phyloP scores from a whole-genome alignment of 768 basidiomycete genomes.

The Sarcomyxa edulis region DNA sequence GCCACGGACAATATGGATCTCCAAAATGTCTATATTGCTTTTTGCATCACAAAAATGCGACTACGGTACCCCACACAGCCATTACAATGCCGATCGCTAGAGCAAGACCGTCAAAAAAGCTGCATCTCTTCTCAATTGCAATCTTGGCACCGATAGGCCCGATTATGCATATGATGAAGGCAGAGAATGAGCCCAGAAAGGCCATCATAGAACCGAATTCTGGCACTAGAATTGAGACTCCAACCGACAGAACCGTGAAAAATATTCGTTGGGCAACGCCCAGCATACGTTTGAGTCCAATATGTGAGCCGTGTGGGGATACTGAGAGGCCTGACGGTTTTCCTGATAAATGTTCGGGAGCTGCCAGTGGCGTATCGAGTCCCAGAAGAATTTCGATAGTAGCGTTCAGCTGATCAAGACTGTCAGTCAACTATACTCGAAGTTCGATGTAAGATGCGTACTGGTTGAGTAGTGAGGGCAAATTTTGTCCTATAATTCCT shows the following conservation, averaged over 20 bases:
- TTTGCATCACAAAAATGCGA: slow-evolving; percentile 41
- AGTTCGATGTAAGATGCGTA: too few relatives aligned
- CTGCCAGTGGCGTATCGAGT: slow-evolving; percentile 39
- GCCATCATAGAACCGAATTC: slow-evolving; percentile 84
- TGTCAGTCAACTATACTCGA: neutral
- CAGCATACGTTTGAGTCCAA: slow-evolving; percentile 33
- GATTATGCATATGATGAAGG: slow-evolving; percentile 70
- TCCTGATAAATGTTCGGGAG: slow-evolving; percentile 36
- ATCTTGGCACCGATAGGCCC: slow-evolving; percentile 74
- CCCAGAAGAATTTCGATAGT: slow-evolving; percentile 78
- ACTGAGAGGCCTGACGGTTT: too few relatives aligned
- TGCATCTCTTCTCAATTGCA: slow-evolving; percentile 44
- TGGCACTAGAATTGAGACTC: slow-evolving; percentile 70
- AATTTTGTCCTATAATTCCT: slow-evolving; percentile 66
- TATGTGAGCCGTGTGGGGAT: slow-evolving; percentile 17
- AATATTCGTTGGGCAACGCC: slow-evolving; percentile 50
- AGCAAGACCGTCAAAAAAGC: slow-evolving; percentile 47
- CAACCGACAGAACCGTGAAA: slow-evolving; percentile 56
- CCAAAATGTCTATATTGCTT: slow-evolving; percentile 7
- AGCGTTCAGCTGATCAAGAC: slow-evolving; percentile 55
- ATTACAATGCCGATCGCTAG: slow-evolving; percentile 51
- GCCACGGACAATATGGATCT: neutral
- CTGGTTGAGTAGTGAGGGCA: slow-evolving; percentile 77
- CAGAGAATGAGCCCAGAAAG: slow-evolving; percentile 86
- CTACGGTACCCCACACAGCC: slow-evolving; percentile 75